Evolutionary conservation across 2,329 filamentous ascomycete genomes (phyloP).

Genomic region (Sporothrix variecibatus): DNA sequence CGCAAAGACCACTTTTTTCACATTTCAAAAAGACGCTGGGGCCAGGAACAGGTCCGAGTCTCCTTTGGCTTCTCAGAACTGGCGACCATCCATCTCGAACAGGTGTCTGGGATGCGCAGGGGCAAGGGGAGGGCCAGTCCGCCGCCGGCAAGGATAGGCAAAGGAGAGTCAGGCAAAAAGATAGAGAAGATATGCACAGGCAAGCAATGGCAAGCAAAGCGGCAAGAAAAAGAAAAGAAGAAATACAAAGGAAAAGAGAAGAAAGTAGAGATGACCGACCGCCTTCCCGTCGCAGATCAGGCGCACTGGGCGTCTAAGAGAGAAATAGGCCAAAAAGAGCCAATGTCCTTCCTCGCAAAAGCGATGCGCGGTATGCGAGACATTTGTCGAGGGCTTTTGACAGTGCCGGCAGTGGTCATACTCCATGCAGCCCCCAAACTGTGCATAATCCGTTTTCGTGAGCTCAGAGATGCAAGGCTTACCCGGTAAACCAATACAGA

Average conservation of each 20-base stretch:
- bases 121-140: background rate
- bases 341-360: background rate
- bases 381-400: background rate
- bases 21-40: conserved; percentile 1
- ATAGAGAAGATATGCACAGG: background rate
- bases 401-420: background rate
- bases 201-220: background rate
- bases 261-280: background rate
- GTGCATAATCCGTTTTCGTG: background rate
- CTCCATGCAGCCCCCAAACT: background rate
- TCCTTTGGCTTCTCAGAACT: background rate
- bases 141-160: background rate
- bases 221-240: background rate
- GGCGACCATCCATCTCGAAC: conserved; percentile 4
- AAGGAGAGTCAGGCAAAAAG: background rate
- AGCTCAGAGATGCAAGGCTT: background rate
- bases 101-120: conserved; percentile 12
- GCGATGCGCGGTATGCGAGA: background rate
- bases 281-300: conserved; percentile 6
- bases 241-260: background rate
- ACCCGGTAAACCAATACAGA: background rate
- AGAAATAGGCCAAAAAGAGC: background rate
- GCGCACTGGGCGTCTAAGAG: background rate
- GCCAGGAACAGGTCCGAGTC: conserved; percentile 5
- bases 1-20: background rate